phyloP scores from a whole-genome alignment of 768 basidiomycete genomes.

The Agrocybe pediades region DNA sequence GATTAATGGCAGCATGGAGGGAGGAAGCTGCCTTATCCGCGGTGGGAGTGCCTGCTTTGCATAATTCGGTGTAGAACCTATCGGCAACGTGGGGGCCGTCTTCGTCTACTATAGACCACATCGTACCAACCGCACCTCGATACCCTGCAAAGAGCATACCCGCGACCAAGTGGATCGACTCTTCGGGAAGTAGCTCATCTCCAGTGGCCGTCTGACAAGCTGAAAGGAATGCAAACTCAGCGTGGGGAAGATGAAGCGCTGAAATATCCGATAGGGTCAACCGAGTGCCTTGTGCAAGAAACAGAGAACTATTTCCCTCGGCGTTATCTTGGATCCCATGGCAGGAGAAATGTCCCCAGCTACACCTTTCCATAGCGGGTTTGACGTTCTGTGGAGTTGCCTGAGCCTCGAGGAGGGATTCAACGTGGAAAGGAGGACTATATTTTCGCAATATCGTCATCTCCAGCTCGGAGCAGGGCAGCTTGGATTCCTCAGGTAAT shows the following conservation, averaged over 20 bases:
- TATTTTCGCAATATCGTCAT: neutral
- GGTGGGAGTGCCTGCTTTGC: neutral
- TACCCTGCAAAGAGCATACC: conserved; percentile 6
- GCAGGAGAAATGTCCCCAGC: conserved; percentile 6
- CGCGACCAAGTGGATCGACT: conserved; percentile 2
- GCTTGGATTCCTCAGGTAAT: neutral
- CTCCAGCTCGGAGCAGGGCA: neutral
- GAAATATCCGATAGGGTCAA: conserved; percentile 3
- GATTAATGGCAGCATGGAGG: neutral
- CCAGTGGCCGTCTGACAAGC: conserved; percentile 9
- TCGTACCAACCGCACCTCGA: conserved; percentile 6
- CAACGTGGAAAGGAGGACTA: neutral
- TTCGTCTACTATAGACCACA: conserved; percentile 6
- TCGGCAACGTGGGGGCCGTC: conserved; percentile 3
- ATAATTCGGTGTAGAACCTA: neutral
- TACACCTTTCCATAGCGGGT: neutral
- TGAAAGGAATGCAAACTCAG: conserved; percentile 3
- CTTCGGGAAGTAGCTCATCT: conserved; percentile 8
- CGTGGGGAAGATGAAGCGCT: neutral
- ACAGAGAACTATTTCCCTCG: neutral
- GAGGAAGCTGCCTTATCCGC: neutral
- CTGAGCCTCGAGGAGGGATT: neutral
- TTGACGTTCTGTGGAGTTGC: conserved; percentile 1
- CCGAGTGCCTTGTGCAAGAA: neutral
- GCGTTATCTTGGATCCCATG: neutral